Evolutionary conservation across 177 flowering plant genomes (phyloP).

Genomic region (Vitis hybrid): DNA sequence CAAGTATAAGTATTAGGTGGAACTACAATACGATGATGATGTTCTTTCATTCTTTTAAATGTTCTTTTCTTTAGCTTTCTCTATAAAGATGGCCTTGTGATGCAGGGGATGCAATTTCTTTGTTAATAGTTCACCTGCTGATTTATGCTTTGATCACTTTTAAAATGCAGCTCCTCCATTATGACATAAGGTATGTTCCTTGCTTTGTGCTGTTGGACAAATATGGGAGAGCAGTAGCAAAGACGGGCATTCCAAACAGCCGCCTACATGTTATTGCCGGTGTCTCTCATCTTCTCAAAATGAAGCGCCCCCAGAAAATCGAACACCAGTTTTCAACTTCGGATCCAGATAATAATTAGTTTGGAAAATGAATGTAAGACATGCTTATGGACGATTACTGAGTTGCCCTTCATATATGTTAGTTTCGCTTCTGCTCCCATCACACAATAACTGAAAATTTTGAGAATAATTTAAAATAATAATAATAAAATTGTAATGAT

Average conservation of each 20-base stretch:
- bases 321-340: not conserved
- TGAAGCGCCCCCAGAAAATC: constrained; percentile 46
- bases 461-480: no score
- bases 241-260: constrained; percentile 87
- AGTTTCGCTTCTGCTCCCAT: no score
- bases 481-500: not conserved
- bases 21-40: no score
- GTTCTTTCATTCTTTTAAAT: no score
- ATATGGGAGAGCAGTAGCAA: constrained; percentile 83
- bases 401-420: not conserved
- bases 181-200: constrained; percentile 89
- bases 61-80: no score
- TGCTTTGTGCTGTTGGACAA: constrained; percentile 92
- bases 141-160: not conserved
- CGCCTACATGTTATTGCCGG: constrained; percentile 91
- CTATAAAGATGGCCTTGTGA: no score
- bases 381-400: not conserved
- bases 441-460: no score
- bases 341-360: not conserved
- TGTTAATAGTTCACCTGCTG: no score
- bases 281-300: constrained; percentile 67
- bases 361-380: not conserved
- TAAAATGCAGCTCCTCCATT: constrained; percentile 78
- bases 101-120: not conserved
- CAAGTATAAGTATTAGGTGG: no score